These are phyloP conservation scores for Ustanciosporium gigantosporum DNA, from an alignment of 1,284 basidiomycete genomes.

Conservation along the genomic window DNA sequence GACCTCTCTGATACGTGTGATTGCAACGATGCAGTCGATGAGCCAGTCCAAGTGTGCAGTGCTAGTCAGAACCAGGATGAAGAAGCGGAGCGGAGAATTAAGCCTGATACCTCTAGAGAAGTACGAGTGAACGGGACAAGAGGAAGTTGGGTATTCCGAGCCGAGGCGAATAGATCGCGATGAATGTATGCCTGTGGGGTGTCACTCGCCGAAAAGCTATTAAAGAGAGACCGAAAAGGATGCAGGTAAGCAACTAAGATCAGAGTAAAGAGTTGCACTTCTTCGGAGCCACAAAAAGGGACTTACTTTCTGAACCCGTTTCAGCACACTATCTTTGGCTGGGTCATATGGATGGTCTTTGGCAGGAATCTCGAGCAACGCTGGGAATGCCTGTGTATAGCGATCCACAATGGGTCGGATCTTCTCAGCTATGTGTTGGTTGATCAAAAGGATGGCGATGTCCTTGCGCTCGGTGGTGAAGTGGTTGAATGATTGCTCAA, in stretches of 20 bases:
- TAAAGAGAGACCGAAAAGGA: too few species aligned
- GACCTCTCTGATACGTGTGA: too few species aligned
- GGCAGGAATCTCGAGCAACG: constrained; percentile 93
- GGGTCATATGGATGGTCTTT: constrained; percentile 77
- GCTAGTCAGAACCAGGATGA: too few species aligned
- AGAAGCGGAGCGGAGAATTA: too few species aligned
- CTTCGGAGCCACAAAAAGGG: constrained; percentile 1
- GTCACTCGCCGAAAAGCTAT: constrained; percentile 53
- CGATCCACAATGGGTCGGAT: constrained; percentile 93
- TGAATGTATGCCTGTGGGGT: background rate
- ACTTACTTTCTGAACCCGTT: constrained; percentile 80
- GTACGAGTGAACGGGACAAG: too few species aligned
- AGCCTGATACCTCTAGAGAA: too few species aligned
- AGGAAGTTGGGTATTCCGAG: too few species aligned
- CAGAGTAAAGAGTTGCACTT: too few species aligned
- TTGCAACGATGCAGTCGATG: too few species aligned
- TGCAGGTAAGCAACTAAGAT: background rate
- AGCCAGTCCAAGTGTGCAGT: too few species aligned
- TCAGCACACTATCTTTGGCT: constrained; percentile 92
- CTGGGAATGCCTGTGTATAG: constrained; percentile 94
- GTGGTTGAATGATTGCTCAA: constrained; percentile 52
- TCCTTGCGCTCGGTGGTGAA: constrained; percentile 55
- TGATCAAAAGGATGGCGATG: constrained; percentile 60
- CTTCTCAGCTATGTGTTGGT: constrained; percentile 70
- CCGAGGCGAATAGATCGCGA: background rate